Conservation (phyloP, 1,284 basidiomycete species). For the Cerrena zonata region DNA sequence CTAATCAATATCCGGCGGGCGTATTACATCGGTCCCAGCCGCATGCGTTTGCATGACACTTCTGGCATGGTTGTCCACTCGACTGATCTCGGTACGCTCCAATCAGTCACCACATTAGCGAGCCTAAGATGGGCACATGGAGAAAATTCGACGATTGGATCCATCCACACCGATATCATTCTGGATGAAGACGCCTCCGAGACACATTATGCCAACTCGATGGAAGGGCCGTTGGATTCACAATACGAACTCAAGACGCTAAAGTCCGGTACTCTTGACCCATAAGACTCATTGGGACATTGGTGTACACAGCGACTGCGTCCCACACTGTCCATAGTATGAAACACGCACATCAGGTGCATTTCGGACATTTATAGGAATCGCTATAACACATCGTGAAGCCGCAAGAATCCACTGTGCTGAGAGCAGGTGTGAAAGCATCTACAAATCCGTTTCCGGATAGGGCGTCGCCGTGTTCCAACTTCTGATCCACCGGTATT, state of each 20-base stretch:
- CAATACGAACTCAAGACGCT: conserved; percentile 3
- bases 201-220: background rate
- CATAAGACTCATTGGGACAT: too few relatives aligned
- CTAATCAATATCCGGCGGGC: conserved; percentile 25
- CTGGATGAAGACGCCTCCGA: background rate
- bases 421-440: too few relatives aligned
- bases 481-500: too few relatives aligned
- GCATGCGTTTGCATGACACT: conserved; percentile 1
- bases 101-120: background rate
- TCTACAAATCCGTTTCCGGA: background rate
- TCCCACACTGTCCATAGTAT: too few relatives aligned
- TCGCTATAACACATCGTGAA: too few relatives aligned
- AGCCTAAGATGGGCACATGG: background rate
- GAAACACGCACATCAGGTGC: too few relatives aligned
- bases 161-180: background rate
- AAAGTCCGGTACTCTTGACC: too few relatives aligned
- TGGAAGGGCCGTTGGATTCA: background rate
- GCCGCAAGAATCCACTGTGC: too few relatives aligned
- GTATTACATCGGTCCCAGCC: conserved; percentile 20
- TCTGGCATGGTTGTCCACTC: background rate
- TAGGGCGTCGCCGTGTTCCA: background rate
- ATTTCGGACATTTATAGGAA: too few relatives aligned
- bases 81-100: background rate
- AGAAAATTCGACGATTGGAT: background rate
- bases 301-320: too few relatives aligned